Evolutionary conservation across 208 protist species (phyloP).

Genomic region (Entamoeba moshkovskii): DNA sequence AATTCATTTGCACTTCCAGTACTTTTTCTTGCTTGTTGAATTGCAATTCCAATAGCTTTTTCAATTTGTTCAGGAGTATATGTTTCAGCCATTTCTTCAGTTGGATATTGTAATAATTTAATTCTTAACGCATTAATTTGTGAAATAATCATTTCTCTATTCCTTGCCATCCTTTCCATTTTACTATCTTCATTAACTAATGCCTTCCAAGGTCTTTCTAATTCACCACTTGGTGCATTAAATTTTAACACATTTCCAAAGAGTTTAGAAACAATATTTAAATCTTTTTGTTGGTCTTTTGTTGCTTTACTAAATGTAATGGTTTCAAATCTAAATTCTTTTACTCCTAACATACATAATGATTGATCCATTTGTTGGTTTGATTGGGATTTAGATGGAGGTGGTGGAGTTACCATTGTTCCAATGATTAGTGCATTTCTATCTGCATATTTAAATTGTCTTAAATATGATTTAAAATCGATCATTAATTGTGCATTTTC

Average conservation of each 20-base stretch:
- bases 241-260: neutral
- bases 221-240: neutral
- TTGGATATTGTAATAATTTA: neutral
- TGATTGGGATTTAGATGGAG: neutral
- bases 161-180: neutral
- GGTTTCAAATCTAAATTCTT: neutral
- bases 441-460: neutral
- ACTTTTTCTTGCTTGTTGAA: conserved; percentile 63
- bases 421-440: neutral
- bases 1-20: conserved; percentile 76
- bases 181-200: neutral
- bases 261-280: neutral
- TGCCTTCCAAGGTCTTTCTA: neutral
- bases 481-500: neutral
- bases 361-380: neutral
- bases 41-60: neutral
- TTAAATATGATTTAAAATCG: neutral
- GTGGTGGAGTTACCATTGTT: neutral
- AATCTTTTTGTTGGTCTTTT: neutral
- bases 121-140: neutral
- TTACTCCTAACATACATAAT: neutral
- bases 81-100: conserved; percentile 53
- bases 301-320: neutral
- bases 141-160: neutral
- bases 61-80: conserved; percentile 63